phyloP scores from a whole-genome alignment of 108 stramenopile species.

The Hondaea fermentalgiana region DNA sequence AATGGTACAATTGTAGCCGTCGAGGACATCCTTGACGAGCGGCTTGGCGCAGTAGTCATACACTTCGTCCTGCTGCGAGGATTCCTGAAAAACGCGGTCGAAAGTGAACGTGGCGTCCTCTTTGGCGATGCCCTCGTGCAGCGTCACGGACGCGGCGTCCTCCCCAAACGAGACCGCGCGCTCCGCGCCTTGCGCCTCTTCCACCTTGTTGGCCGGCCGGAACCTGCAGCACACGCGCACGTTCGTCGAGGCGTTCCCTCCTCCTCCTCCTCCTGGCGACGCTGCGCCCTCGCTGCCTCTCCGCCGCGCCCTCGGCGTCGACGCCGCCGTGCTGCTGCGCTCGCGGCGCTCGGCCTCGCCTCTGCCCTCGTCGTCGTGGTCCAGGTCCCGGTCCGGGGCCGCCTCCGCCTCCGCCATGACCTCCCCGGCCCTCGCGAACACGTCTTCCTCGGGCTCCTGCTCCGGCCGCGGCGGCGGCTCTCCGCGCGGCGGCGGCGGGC shows the following conservation, averaged over 20 bases:
- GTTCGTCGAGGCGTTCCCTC: not conserved
- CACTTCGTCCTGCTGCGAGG: constrained; percentile 28
- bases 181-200: not conserved
- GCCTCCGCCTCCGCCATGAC: too few relatives aligned
- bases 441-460: not conserved
- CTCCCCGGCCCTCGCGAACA: too few relatives aligned
- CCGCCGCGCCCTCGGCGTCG: too few relatives aligned
- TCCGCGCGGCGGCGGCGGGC: not conserved
- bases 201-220: not conserved
- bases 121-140: not conserved
- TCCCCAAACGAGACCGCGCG: not conserved
- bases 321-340: too few relatives aligned
- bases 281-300: too few relatives aligned
- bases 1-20: constrained; percentile 52
- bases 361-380: too few relatives aligned
- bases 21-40: not conserved
- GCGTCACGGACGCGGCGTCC: not conserved
- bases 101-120: constrained; percentile 28
- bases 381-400: too few relatives aligned
- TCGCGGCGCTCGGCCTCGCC: too few relatives aligned
- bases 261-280: too few relatives aligned
- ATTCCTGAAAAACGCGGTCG: constrained; percentile 30
- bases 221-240: not conserved
- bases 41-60: constrained; percentile 19
- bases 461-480: not conserved